Evolutionary conservation across 2,329 filamentous ascomycete species (phyloP).

Genomic region (Epichloe aotearoae): DNA sequence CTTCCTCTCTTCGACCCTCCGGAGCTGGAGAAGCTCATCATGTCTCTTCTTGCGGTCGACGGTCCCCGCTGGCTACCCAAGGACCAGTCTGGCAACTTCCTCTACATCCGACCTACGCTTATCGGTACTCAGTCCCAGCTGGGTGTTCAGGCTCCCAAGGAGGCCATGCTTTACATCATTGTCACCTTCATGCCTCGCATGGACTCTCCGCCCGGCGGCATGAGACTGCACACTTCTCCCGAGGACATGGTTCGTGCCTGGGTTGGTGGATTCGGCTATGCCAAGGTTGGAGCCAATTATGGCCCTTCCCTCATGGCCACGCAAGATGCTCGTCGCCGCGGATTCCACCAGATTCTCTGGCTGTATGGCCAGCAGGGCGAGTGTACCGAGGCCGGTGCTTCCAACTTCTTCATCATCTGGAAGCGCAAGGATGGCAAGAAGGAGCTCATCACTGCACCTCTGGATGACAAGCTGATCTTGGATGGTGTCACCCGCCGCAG

Average conservation of each 20-base stretch:
- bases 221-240: constrained; percentile 65
- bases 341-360: constrained; percentile 90
- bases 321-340: constrained; percentile 54
- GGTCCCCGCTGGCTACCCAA: constrained; percentile 68
- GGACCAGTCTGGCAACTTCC: constrained; percentile 51
- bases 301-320: constrained; percentile 72
- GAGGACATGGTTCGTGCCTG: constrained; percentile 82
- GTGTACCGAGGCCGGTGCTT: constrained; percentile 84
- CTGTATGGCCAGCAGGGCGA: constrained; percentile 64
- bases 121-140: constrained; percentile 73
- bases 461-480: constrained; percentile 73
- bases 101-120: constrained; percentile 79
- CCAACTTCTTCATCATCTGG: constrained; percentile 86
- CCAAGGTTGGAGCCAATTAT: constrained; percentile 90
- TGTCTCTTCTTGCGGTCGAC: constrained; percentile 58
- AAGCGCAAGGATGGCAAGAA: constrained; percentile 36
- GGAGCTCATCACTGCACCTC: constrained; percentile 67
- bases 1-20: constrained; percentile 59
- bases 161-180: constrained; percentile 85
- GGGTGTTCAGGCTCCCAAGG: constrained; percentile 64
- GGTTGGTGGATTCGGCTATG: constrained; percentile 85
- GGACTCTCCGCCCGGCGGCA: constrained; percentile 38
- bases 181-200: constrained; percentile 47
- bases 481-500: constrained; percentile 80
- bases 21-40: constrained; percentile 62